A percentile compares a stretch with the other conserved stretches of the same genome.
Conservation (phyloP, 768 basidiomycete species). For the Collybia sp. region DNA sequence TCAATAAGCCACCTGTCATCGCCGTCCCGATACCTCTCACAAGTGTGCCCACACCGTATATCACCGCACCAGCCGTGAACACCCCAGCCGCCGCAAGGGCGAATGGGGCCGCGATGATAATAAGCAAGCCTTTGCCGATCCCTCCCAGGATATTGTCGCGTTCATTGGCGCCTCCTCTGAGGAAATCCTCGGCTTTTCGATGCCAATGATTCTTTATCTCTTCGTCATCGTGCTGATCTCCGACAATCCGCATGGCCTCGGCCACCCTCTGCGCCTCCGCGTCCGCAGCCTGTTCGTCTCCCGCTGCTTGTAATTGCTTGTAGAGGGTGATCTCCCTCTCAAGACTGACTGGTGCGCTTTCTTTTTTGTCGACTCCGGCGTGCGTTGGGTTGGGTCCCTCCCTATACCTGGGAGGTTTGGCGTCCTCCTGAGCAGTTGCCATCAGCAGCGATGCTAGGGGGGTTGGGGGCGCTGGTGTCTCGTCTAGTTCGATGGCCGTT, state of each 20-base stretch:
- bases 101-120: background rate
- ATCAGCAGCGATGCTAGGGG: too few relatives aligned
- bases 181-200: slow-evolving; percentile 5
- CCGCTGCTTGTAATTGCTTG: background rate
- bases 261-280: slow-evolving; percentile 5
- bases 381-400: too few relatives aligned
- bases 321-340: too few relatives aligned
- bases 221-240: slow-evolving; percentile 6
- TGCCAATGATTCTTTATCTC: slow-evolving; percentile 4
- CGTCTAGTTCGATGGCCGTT: too few relatives aligned
- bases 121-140: background rate
- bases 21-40: background rate
- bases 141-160: background rate
- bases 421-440: too few relatives aligned
- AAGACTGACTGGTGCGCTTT: too few relatives aligned
- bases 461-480: too few relatives aligned
- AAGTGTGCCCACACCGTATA: background rate
- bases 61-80: background rate
- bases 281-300: slow-evolving; percentile 3
- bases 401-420: too few relatives aligned
- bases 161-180: background rate
- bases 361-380: too few relatives aligned
- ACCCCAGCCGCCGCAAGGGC: background rate
- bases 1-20: background rate
- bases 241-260: slow-evolving; percentile 8